Conservation (phyloP, 352 stramenopile species). For the Globisporangium solare region DNA sequence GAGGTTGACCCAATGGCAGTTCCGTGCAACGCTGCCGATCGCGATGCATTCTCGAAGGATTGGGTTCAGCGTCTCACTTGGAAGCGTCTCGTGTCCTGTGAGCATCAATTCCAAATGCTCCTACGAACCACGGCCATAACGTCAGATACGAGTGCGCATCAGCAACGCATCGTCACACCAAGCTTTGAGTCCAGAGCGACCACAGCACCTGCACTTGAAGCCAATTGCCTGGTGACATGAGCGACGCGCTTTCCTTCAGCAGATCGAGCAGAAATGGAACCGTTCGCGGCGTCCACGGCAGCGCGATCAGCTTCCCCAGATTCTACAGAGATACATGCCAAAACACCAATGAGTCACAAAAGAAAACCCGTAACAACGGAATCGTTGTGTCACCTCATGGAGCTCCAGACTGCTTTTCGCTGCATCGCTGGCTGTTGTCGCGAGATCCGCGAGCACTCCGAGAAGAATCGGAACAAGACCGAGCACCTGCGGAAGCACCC, state of each 20-base stretch:
- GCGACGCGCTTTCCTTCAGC: constrained; percentile 37
- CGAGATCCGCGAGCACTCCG: constrained; percentile 33
- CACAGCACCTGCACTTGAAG: constrained; percentile 40
- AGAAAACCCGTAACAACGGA: background rate
- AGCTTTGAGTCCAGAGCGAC: no score
- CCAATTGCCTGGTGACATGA: constrained; percentile 48
- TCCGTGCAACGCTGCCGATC: constrained; percentile 37
- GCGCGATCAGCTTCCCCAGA: constrained; percentile 54
- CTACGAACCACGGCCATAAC: constrained; percentile 11
- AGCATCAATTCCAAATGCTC: constrained; percentile 48
- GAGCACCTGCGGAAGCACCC: constrained; percentile 56
- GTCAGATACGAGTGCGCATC: background rate
- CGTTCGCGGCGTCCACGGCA: constrained; percentile 54
- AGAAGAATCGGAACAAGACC: constrained; percentile 54
- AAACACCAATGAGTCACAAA: background rate
- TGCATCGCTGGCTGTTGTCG: background rate
- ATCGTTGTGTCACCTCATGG: constrained; percentile 22
- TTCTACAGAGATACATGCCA: constrained; percentile 19
- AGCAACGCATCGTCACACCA: background rate
- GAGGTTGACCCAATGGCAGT: constrained; percentile 47
- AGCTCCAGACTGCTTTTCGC: constrained; percentile 11
- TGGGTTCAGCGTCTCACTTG: constrained; percentile 52
- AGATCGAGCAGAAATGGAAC: constrained; percentile 56
- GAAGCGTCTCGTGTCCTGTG: constrained; percentile 22
- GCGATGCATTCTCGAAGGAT: constrained; percentile 59